Conservation (phyloP, 768 basidiomycete species). For the Paxillus ammoniavirescens region DNA sequence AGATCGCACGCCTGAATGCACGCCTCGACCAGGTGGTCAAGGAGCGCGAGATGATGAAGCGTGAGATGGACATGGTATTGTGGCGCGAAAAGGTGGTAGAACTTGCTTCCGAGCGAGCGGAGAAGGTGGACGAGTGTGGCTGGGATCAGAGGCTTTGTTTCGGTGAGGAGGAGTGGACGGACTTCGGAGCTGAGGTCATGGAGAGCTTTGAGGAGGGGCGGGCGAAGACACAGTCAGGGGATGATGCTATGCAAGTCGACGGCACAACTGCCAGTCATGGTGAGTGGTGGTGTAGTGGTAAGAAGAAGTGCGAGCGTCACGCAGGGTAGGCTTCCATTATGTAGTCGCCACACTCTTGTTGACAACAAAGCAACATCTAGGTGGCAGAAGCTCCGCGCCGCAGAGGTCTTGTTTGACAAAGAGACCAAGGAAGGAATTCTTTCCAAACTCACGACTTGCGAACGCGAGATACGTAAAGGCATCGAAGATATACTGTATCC, state of each 20-base stretch:
- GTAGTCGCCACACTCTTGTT: not conserved
- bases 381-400: slow-evolving; percentile 76
- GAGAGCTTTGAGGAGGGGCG: slow-evolving; percentile 65
- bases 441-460: slow-evolving; percentile 64
- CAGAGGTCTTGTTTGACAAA: slow-evolving; percentile 73
- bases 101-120: slow-evolving; percentile 65
- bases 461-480: slow-evolving; percentile 74
- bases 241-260: slow-evolving; percentile 41
- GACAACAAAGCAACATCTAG: slow-evolving; percentile 33
- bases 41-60: slow-evolving; percentile 63
- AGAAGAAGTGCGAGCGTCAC: slow-evolving; percentile 77
- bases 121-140: slow-evolving; percentile 70
- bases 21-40: slow-evolving; percentile 57
- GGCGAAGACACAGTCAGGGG: slow-evolving; percentile 29
- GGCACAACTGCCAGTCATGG: slow-evolving; percentile 28
- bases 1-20: slow-evolving; percentile 51
- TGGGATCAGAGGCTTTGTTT: slow-evolving; percentile 87
- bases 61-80: slow-evolving; percentile 63
- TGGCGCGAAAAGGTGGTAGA: slow-evolving; percentile 72
- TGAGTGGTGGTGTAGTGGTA: slow-evolving; percentile 81
- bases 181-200: slow-evolving; percentile 62
- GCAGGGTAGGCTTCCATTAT: slow-evolving; percentile 50
- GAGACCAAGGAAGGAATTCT: slow-evolving; percentile 71
- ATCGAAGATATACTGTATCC: slow-evolving; percentile 73
- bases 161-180: slow-evolving; percentile 77